Conservation (phyloP, 129 eudicot species). For the Daucus carota region DNA sequence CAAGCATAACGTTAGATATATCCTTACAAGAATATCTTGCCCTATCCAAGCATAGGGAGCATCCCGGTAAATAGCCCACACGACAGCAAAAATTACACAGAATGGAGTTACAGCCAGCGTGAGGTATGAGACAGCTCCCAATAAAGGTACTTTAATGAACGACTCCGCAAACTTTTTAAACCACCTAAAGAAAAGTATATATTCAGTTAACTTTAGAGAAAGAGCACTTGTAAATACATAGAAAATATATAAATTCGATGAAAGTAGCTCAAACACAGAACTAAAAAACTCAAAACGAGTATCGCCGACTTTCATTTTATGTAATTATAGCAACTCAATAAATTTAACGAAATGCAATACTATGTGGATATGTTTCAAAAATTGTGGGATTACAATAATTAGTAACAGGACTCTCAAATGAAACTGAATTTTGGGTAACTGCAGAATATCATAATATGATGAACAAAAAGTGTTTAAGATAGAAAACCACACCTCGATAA, state of each 20-base stretch:
- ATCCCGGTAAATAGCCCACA: conserved; percentile 70
- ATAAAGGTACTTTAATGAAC: conserved; percentile 55
- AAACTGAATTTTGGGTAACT: not conserved
- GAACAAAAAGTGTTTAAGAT: conserved; percentile 2
- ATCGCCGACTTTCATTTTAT: not conserved
- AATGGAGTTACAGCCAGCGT: conserved; percentile 78
- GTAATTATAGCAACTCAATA: not conserved
- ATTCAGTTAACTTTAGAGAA: conserved; percentile 5
- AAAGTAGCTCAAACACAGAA: not conserved
- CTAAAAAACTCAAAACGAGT: not conserved
- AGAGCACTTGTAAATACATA: not conserved
- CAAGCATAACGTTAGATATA: conserved; percentile 8
- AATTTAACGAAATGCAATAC: not conserved
- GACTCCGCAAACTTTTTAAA: conserved; percentile 57
- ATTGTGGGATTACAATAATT: not conserved
- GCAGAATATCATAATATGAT: conserved; percentile 9
- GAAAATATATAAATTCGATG: not conserved
- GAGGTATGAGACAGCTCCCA: conserved; percentile 71
- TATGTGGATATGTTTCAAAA: not conserved
- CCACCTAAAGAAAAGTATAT: conserved; percentile 41
- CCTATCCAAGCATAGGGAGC: conserved; percentile 73
- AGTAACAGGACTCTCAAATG: not conserved
- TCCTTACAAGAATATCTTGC: conserved; percentile 82
- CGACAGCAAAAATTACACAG: conserved; percentile 63
- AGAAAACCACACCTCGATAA: conserved; percentile 50